Evolutionary conservation across 2,329 filamentous ascomycete species (phyloP).

Genomic region (Zymoseptoria crescenta): DNA sequence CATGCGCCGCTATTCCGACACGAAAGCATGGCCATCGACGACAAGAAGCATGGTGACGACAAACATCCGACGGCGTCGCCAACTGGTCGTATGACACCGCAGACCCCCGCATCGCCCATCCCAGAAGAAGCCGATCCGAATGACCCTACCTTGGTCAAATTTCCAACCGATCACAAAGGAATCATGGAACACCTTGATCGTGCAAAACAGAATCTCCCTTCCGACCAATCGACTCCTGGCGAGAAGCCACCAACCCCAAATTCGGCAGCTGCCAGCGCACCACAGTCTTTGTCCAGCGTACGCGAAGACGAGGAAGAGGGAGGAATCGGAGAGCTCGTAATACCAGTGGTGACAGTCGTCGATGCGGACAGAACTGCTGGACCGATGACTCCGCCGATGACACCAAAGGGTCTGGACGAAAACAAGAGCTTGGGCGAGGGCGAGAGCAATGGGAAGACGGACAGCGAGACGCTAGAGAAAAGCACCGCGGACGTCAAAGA

Average conservation of each 20-base stretch:
- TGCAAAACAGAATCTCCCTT: slow-evolving; percentile 16
- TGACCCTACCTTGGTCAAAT: slow-evolving; percentile 26
- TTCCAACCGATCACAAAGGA: slow-evolving; percentile 29
- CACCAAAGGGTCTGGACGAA: slow-evolving; percentile 14
- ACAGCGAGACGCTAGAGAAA: slow-evolving; percentile 10
- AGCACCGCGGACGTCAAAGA: background rate
- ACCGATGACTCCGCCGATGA: slow-evolving; percentile 29
- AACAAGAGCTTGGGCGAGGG: slow-evolving; percentile 7
- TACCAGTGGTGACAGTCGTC: slow-evolving; percentile 6
- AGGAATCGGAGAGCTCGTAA: slow-evolving; percentile 6
- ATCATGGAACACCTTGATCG: slow-evolving; percentile 28
- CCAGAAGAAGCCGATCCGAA: slow-evolving; percentile 22
- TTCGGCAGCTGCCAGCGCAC: slow-evolving; percentile 9
- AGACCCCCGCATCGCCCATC: slow-evolving; percentile 5
- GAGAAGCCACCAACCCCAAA: slow-evolving; percentile 4
- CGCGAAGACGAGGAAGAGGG: slow-evolving; percentile 21
- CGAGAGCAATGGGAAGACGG: slow-evolving; percentile 5
- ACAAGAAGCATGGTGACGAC: slow-evolving; percentile 14
- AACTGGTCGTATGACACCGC: background rate
- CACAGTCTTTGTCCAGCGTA: slow-evolving; percentile 22
- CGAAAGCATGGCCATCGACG: slow-evolving; percentile 22
- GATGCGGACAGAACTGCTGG: slow-evolving; percentile 15
- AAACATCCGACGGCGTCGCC: background rate
- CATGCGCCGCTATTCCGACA: slow-evolving; percentile 27
- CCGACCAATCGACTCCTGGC: slow-evolving; percentile 17